Percentiles rank a stretch among this genome's conserved stretches.
phyloP scores from a whole-genome alignment of 257 asterid genomes.

The Anisodus tanguticus region DNA sequence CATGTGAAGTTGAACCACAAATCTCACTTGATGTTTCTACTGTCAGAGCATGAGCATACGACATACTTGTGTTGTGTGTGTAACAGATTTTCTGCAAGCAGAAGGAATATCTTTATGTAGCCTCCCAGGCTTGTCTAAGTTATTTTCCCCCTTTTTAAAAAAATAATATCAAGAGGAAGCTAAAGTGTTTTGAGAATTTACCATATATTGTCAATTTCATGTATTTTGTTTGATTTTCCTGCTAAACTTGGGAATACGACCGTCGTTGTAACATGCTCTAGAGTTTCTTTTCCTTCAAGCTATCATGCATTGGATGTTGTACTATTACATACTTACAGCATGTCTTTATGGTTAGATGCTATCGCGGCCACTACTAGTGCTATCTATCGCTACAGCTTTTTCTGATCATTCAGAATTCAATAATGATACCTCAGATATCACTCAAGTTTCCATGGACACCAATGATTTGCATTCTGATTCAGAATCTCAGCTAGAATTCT shows the following conservation, averaged over 20 bases:
- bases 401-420: slow-evolving; percentile 58
- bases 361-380: slow-evolving; percentile 81
- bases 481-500: slow-evolving; percentile 50
- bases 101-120: background rate
- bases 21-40: background rate
- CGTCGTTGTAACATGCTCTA: background rate
- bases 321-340: slow-evolving; percentile 36
- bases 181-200: background rate
- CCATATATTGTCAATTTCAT: background rate
- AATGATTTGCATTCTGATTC: slow-evolving; percentile 48
- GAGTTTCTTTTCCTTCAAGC: background rate
- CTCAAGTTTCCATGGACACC: slow-evolving; percentile 49
- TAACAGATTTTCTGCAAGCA: background rate
- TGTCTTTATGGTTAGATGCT: slow-evolving; percentile 56
- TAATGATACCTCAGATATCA: slow-evolving; percentile 42
- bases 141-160: background rate
- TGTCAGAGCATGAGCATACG: background rate
- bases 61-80: background rate
- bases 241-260: background rate
- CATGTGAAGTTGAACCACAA: slow-evolving; percentile 1
- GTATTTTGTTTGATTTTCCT: background rate
- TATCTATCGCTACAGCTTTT: slow-evolving; percentile 74
- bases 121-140: background rate
- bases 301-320: background rate
- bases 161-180: background rate